Evolutionary conservation across 495 filamentous ascomycete genomes (phyloP), one percentile per base, ranked within the genome.

Genomic region (Amorphotheca resinae): DNA sequence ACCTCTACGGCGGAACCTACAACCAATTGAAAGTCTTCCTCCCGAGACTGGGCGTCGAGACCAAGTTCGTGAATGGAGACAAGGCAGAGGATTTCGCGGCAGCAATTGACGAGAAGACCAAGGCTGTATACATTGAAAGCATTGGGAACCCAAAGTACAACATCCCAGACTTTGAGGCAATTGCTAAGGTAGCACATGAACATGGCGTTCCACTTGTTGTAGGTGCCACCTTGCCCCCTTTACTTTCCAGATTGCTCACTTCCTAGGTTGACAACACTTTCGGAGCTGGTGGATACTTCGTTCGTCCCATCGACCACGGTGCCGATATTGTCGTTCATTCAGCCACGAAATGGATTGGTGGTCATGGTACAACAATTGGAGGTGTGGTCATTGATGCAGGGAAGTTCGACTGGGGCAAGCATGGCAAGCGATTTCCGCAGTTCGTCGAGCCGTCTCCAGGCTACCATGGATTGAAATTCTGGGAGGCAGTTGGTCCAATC

Each of bases 311-410:
- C 54, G 81, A 93, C 4, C 82, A 93, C 59, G 93, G 93, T 44
- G 84, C 82, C 39, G 91, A 98, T 54, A 95, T 98, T 44, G 75
- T 98, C 34, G 86, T 96, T 8, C 87, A 95, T 67, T 87, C 81
- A 23, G 89, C 91, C 9, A 98, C 91, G 15, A 98, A 98, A 63
- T 98, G 91, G 91, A 96, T 98, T 39, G 91, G 91, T 30, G 91
- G 91, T 25, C 91, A 98, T 60, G 91, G 91, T 33, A 96, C 93
- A 22, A 96, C 93, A 5, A 86, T 98, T 50, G 91, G 73, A 21
- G 91, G 93, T 32, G 73, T 95, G 15, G 72, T 98, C 11, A 66
- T 98, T 36, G 91, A 98, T 66, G 79, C 81, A 42, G 91, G 91
- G 42, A 93, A 88, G 54, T 98, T 98, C 60, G 82, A 95, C 69